Conservation (phyloP, 2,329 filamentous ascomycete species). For the Remersonia thermophila region DNA sequence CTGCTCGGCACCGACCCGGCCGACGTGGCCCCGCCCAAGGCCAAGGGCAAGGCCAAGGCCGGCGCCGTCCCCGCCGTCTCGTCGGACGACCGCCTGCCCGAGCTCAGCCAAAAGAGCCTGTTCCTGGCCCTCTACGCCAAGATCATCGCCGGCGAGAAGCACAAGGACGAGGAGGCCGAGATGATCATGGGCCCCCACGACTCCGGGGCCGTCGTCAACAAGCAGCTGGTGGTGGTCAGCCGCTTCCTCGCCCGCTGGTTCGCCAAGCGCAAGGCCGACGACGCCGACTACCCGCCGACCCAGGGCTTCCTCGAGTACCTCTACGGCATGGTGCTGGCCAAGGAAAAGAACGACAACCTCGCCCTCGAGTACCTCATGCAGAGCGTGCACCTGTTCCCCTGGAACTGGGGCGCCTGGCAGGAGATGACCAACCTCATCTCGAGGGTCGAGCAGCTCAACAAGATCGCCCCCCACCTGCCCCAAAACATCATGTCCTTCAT, state of each 20-base stretch:
- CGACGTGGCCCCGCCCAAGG: conserved; percentile 20
- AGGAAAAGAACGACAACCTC: conserved; percentile 76
- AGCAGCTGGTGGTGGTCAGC: conserved; percentile 66
- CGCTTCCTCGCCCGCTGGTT: conserved; percentile 75
- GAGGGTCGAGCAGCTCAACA: conserved; percentile 67
- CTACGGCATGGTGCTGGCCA: conserved; percentile 82
- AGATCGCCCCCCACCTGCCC: conserved; percentile 60
- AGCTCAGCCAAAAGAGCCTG: conserved; percentile 76
- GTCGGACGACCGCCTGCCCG: conserved; percentile 30
- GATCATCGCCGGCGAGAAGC: conserved; percentile 86
- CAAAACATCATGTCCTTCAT: conserved; percentile 88
- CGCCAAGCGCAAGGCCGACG: conserved; percentile 45
- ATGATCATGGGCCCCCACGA: conserved; percentile 94
- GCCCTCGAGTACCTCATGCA: conserved; percentile 79
- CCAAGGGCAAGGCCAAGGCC: conserved; percentile 48
- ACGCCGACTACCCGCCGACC: conserved; percentile 47
- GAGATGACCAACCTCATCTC: conserved; percentile 75
- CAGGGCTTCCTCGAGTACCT: conserved; percentile 93
- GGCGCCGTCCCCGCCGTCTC: conserved; percentile 13
- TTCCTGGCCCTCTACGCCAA: conserved; percentile 90
- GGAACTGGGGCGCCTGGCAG: conserved; percentile 96
- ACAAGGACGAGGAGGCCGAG: conserved; percentile 90
- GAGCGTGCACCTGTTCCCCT: conserved; percentile 80
- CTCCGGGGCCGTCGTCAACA: conserved; percentile 71
- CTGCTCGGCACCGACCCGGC: conserved; percentile 39